Evolutionary conservation across 2,329 filamentous ascomycete species (phyloP).

Genomic region (Zasmidium cellare): DNA sequence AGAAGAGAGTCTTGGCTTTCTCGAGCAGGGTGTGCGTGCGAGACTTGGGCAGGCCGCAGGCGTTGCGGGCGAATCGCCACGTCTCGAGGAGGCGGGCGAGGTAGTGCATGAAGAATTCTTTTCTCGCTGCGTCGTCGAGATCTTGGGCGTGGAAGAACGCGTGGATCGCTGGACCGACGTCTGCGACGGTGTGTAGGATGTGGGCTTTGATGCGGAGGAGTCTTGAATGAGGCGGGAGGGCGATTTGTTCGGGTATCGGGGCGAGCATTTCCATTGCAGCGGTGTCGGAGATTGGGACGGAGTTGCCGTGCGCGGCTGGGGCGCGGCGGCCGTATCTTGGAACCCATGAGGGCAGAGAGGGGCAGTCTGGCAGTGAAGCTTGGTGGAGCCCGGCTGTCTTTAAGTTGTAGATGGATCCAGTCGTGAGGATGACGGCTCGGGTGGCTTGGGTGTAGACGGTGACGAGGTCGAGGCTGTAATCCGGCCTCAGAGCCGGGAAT

Average conservation of each 20-base stretch:
- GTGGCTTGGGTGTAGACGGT: background rate
- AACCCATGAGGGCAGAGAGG: background rate
- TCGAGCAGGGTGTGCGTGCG: no score
- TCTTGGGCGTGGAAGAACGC: background rate
- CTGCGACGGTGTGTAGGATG: background rate
- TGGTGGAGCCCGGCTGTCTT: background rate
- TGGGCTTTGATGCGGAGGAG: background rate
- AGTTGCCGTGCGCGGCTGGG: background rate
- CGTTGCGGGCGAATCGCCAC: background rate
- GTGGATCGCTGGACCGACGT: background rate
- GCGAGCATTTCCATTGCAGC: background rate
- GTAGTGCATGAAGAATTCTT: background rate
- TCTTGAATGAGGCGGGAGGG: background rate
- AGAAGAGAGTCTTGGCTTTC: no score
- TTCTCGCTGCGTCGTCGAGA: background rate
- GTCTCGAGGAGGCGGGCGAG: background rate
- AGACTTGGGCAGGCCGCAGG: background rate
- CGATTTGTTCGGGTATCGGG: background rate
- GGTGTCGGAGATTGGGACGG: background rate
- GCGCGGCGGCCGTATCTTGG: background rate
- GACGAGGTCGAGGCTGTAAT: background rate
- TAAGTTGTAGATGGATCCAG: background rate
- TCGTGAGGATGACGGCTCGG: background rate
- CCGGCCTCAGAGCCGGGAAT: background rate
- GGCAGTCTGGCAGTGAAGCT: background rate